phyloP scores from a whole-genome alignment of 176 grass and related monocot species.

The Echinochloa phyllopogon region DNA sequence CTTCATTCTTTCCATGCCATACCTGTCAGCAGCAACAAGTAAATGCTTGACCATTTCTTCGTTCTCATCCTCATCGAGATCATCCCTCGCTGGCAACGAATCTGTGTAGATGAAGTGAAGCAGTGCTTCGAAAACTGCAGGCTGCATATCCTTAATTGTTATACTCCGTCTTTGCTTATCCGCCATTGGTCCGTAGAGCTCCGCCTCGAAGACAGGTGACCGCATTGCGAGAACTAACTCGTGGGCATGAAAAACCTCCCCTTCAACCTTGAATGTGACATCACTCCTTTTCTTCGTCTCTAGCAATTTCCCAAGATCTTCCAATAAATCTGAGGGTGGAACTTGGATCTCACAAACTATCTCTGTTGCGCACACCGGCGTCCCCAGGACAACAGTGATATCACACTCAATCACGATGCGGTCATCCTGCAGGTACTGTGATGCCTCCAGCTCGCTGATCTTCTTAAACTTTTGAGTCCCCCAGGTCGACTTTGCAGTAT shows the following conservation, averaged over 20 bases:
- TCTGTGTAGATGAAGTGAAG: constrained; percentile 7
- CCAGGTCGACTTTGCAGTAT: accelerated
- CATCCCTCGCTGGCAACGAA: neutral
- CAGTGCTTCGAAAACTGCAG: neutral
- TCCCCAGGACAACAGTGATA: neutral
- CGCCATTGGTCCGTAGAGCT: neutral
- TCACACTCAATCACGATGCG: neutral
- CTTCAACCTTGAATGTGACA: neutral
- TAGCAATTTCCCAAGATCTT: neutral
- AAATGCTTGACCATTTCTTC: neutral
- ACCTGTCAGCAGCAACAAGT: neutral
- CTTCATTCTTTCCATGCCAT: neutral
- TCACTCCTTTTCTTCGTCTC: neutral
- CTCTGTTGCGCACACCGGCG: neutral
- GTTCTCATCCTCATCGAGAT: neutral
- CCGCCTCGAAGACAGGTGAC: neutral
- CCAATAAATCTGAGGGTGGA: neutral
- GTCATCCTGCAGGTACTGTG: neutral
- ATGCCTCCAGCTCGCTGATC: neutral
- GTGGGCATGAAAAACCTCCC: neutral
- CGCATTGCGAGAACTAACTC: neutral
- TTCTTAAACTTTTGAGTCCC: neutral
- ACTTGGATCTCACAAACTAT: neutral
- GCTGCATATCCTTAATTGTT: neutral
- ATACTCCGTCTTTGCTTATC: neutral